A percentile compares a stretch with the other conserved stretches of the same genome.
Conservation (phyloP, 2,329 filamentous ascomycete species). For the Knufia fluminis region DNA sequence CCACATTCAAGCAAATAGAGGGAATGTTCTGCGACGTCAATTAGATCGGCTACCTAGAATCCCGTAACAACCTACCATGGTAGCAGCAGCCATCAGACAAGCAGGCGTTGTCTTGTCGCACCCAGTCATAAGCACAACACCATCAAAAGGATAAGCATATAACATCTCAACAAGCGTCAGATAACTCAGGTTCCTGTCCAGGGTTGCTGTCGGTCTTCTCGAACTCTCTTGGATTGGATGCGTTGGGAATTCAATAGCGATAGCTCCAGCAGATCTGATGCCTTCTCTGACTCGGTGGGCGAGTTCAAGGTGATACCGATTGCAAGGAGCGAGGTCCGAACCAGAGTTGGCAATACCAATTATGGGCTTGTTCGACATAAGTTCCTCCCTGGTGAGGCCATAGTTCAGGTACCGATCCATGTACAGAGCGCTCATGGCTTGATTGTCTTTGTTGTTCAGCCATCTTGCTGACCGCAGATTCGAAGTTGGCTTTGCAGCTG, state of each 20-base stretch:
- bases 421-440: slow-evolving; percentile 39
- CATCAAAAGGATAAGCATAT: slow-evolving; percentile 42
- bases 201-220: slow-evolving; percentile 39
- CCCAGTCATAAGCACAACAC: slow-evolving; percentile 43
- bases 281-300: slow-evolving; percentile 44
- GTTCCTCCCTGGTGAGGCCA: slow-evolving; percentile 41
- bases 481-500: slow-evolving; percentile 16
- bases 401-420: slow-evolving; percentile 45
- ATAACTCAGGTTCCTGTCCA: slow-evolving; percentile 44
- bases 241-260: slow-evolving; percentile 44
- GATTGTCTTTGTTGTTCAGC: slow-evolving; percentile 37
- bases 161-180: slow-evolving; percentile 41
- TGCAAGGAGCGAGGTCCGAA: slow-evolving; percentile 43
- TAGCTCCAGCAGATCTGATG: slow-evolving; percentile 40
- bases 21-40: slow-evolving; percentile 36
- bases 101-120: slow-evolving; percentile 47
- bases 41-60: slow-evolving; percentile 4
- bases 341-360: slow-evolving; percentile 46
- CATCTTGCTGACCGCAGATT: slow-evolving; percentile 35
- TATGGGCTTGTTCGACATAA: slow-evolving; percentile 42
- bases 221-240: slow-evolving; percentile 45
- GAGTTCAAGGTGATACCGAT: slow-evolving; percentile 42
- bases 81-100: slow-evolving; percentile 44
- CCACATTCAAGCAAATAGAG: slow-evolving; percentile 44
- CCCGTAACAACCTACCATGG: slow-evolving; percentile 29